A percentile compares a stretch with the other conserved stretches of the same genome.
Conservation (phyloP, 495 filamentous ascomycete genomes). For the Tuber umbilicatum region DNA sequence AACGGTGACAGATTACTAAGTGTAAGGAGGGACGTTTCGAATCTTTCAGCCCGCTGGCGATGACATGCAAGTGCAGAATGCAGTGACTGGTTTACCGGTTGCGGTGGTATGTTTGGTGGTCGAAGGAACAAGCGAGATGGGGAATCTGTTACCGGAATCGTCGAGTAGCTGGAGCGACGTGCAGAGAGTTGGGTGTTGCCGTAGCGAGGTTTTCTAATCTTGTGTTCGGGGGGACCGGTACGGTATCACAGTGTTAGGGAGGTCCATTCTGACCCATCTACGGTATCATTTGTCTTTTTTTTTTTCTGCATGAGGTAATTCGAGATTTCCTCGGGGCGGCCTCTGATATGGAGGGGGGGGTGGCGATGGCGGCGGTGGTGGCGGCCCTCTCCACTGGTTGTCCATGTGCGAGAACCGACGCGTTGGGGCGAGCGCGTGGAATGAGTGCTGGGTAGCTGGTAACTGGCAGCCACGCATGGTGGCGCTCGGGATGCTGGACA, state of each 20-base stretch:
- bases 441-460: neutral
- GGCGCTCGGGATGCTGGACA: neutral
- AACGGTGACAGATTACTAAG: neutral
- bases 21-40: neutral
- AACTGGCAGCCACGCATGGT: neutral
- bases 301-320: neutral
- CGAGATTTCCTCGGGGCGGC: neutral
- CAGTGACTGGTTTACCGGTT: neutral
- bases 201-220: neutral
- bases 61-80: neutral
- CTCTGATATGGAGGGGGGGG: neutral
- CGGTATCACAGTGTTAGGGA: neutral
- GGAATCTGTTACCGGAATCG: neutral
- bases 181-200: neutral
- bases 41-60: neutral
- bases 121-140: neutral
- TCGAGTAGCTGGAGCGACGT: neutral
- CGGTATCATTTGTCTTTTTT: neutral
- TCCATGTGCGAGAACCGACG: neutral
- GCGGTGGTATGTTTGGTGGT: neutral
- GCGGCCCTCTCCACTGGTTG: neutral
- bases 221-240: neutral
- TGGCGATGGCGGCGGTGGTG: neutral
- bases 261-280: neutral
- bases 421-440: neutral